These are phyloP conservation scores for Stenogyne calaminthoides DNA, from an alignment of 305 asterid genomes.

Conservation along the genomic window DNA sequence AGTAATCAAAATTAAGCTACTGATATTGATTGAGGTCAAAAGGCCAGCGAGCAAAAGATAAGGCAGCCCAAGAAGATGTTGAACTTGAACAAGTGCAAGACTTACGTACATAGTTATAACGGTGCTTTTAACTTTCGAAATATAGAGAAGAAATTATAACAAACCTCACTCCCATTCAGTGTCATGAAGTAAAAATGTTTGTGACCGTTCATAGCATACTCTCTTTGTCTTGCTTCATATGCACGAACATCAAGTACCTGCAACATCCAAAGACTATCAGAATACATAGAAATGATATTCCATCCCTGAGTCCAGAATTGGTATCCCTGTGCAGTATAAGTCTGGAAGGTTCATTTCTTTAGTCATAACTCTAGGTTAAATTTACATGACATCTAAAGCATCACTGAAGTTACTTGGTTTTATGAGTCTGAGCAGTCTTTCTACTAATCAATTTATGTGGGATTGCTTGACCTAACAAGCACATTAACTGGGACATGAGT, in stretches of 20 bases:
- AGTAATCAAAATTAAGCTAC: conserved; percentile 4
- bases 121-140: conserved; percentile 15
- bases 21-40: conserved; percentile 22
- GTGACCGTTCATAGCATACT: conserved; percentile 78
- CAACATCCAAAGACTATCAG: conserved; percentile 35
- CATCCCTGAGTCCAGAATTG: conserved; percentile 2
- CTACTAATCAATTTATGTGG: not conserved
- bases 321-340: not conserved
- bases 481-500: not conserved
- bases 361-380: not conserved
- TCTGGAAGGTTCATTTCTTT: not conserved
- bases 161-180: conserved; percentile 92
- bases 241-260: conserved; percentile 90
- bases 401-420: not conserved
- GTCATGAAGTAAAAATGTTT: conserved; percentile 98
- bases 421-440: not conserved
- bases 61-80: not conserved
- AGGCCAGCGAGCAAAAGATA: conserved; percentile 9
- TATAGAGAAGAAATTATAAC: conserved; percentile 30
- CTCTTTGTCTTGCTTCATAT: conserved; percentile 82
- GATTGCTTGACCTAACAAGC: conserved; percentile 1
- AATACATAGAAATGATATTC: conserved; percentile 12
- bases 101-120: conserved; percentile 1
- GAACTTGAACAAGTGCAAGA: conserved; percentile 14
- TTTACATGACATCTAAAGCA: conserved; percentile 9